A percentile compares a stretch with the other conserved stretches of the same genome.
phyloP scores from a whole-genome alignment of 371 early-diverging fungal species.

The Basidiobolus meristosporus region DNA sequence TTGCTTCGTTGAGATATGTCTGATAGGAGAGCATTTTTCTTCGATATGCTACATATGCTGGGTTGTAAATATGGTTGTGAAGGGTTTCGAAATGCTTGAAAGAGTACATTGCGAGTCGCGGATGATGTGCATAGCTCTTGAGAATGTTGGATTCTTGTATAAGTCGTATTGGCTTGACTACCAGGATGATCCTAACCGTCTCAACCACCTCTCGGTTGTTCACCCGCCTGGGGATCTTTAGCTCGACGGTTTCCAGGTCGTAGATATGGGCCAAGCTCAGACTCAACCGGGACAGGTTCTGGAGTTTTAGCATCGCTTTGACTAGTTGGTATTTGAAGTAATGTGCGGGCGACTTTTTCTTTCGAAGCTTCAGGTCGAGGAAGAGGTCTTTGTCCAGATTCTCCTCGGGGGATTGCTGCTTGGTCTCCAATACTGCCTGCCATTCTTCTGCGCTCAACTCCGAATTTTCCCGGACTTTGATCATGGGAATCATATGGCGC shows the following conservation, averaged over 20 bases:
- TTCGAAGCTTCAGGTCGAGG: neutral
- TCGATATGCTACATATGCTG: too few relatives aligned
- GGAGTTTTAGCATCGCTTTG: neutral
- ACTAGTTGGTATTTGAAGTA: neutral
- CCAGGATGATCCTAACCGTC: neutral
- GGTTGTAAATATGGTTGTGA: neutral
- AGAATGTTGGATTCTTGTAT: neutral
- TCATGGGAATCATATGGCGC: slow-evolving; percentile 12
- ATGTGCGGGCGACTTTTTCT: neutral
- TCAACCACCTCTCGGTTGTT: neutral
- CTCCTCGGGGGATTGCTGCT: neutral
- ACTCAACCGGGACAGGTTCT: neutral
- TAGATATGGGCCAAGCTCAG: neutral
- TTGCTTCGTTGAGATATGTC: too few relatives aligned
- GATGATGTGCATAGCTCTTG: neutral
- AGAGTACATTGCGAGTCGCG: neutral
- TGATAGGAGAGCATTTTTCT: too few relatives aligned
- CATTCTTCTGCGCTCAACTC: slow-evolving; percentile 7
- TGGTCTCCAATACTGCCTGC: slow-evolving; percentile 4
- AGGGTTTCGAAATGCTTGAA: neutral
- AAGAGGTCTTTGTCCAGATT: neutral
- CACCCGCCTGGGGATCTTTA: neutral
- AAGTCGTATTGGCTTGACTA: neutral
- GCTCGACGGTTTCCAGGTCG: neutral
- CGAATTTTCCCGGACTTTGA: slow-evolving; percentile 12